Percentiles rank a stretch among this genome's conserved stretches.
Conservation (phyloP, 1,284 basidiomycete species). For the Boletus sp. region DNA sequence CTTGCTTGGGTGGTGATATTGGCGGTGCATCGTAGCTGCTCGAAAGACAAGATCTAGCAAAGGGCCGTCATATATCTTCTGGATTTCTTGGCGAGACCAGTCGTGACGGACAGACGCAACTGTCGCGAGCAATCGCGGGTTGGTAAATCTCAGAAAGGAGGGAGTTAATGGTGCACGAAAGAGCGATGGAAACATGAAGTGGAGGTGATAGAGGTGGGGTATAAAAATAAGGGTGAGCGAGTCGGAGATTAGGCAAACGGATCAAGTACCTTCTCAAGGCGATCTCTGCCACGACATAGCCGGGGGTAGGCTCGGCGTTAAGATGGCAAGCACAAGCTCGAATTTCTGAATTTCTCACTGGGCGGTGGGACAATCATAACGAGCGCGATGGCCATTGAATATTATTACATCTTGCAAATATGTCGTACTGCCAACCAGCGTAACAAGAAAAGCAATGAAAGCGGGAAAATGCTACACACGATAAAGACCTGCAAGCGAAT, state of each 20-base stretch:
- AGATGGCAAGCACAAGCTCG: neutral
- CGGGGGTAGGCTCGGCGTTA: constrained; percentile 12
- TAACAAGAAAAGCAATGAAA: constrained; percentile 23
- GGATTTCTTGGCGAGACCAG: constrained; percentile 72
- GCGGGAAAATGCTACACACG: constrained; percentile 36
- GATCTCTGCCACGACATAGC: neutral
- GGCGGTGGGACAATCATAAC: neutral
- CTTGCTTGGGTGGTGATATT: constrained; percentile 83
- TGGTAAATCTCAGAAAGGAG: constrained; percentile 12
- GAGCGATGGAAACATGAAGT: constrained; percentile 14
- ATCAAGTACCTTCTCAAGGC: neutral
- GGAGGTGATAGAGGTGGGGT: neutral
- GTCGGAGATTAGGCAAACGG: constrained; percentile 10
- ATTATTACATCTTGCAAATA: constrained; percentile 31
- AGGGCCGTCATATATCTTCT: constrained; percentile 74
- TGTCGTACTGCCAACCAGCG: constrained; percentile 23
- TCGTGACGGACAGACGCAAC: constrained; percentile 51
- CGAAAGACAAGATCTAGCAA: constrained; percentile 85
- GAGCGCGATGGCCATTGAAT: constrained; percentile 1
- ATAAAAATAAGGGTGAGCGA: neutral
- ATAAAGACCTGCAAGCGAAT: constrained; percentile 29
- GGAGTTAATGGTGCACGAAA: constrained; percentile 8
- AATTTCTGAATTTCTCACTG: constrained; percentile 5
- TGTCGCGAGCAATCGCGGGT: constrained; percentile 56
- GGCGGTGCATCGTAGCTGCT: constrained; percentile 79